These are phyloP conservation scores for Nymphaea colorata DNA, from an alignment of 164 flowering plant species.

Conservation along the genomic window DNA sequence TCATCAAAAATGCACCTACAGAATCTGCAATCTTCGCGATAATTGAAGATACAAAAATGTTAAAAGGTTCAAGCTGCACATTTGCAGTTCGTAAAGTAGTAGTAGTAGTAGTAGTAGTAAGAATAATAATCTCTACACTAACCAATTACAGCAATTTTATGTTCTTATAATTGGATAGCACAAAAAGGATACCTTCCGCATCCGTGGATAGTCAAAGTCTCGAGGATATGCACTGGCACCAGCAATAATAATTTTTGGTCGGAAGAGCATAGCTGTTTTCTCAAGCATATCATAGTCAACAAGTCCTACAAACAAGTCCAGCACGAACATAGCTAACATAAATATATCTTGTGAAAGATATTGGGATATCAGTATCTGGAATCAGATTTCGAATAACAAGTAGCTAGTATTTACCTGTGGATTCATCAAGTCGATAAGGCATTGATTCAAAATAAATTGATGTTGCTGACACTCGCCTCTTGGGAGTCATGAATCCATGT, in stretches of 20 bases:
- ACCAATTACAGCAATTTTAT: background rate
- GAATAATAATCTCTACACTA: background rate
- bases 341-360: background rate
- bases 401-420: slow-evolving; percentile 41
- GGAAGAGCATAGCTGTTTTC: slow-evolving; percentile 72
- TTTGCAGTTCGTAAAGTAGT: too few relatives aligned
- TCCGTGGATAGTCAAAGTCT: slow-evolving; percentile 86
- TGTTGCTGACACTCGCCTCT: slow-evolving; percentile 83
- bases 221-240: slow-evolving; percentile 98
- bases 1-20: slow-evolving; percentile 93
- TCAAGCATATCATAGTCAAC: slow-evolving; percentile 97
- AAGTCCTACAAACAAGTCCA: slow-evolving; percentile 32
- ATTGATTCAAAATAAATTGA: slow-evolving; percentile 89
- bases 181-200: slow-evolving; percentile 63
- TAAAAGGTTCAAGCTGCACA: slow-evolving; percentile 1
- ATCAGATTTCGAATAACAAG: background rate
- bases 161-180: background rate
- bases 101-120: too few relatives aligned
- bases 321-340: background rate
- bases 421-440: slow-evolving; percentile 88
- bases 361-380: background rate
- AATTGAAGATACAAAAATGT: slow-evolving; percentile 1
- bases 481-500: slow-evolving; percentile 95
- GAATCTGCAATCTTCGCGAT: slow-evolving; percentile 68
- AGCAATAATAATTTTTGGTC: slow-evolving; percentile 86